A percentile compares a stretch with the other conserved stretches of the same genome.
Conservation (phyloP, 2,329 filamentous ascomycete genomes). For the Hymenoscyphus salicellus region DNA sequence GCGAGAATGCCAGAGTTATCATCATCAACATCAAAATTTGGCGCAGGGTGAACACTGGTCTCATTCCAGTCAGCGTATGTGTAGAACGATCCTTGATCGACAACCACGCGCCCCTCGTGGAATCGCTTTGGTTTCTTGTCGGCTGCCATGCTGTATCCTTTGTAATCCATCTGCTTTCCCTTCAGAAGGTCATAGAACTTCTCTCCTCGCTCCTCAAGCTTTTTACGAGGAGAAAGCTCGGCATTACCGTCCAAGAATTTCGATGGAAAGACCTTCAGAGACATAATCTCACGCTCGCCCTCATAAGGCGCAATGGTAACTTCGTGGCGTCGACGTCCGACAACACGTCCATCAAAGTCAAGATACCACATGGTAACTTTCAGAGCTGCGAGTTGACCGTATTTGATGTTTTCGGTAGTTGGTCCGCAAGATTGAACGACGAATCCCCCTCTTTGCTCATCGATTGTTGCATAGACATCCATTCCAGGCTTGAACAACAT, state of each 20-base stretch:
- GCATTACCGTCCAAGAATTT: constrained; percentile 19
- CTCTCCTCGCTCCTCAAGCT: constrained; percentile 26
- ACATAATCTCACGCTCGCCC: constrained; percentile 32
- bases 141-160: constrained; percentile 25
- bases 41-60: constrained; percentile 21
- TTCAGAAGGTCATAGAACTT: constrained; percentile 27
- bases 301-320: constrained; percentile 31
- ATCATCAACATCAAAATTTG: constrained; percentile 22
- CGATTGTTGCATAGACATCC: constrained; percentile 24
- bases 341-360: constrained; percentile 33
- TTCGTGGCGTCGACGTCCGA: constrained; percentile 25
- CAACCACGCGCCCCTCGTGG: constrained; percentile 24
- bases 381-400: constrained; percentile 22
- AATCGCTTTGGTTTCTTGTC: constrained; percentile 25
- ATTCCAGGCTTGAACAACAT: constrained; percentile 29
- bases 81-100: constrained; percentile 25
- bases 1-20: constrained; percentile 23
- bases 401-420: constrained; percentile 10
- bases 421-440: constrained; percentile 21
- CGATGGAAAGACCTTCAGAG: constrained; percentile 30
- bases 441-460: constrained; percentile 24
- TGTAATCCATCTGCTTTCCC: constrained; percentile 28
- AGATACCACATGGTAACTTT: constrained; percentile 32
- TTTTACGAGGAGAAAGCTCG: constrained; percentile 19
- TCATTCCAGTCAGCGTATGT: constrained; percentile 27